Evolutionary conservation across 306 rosid genomes (phyloP).

Genomic region (Sphenostylis stenocarpa): DNA sequence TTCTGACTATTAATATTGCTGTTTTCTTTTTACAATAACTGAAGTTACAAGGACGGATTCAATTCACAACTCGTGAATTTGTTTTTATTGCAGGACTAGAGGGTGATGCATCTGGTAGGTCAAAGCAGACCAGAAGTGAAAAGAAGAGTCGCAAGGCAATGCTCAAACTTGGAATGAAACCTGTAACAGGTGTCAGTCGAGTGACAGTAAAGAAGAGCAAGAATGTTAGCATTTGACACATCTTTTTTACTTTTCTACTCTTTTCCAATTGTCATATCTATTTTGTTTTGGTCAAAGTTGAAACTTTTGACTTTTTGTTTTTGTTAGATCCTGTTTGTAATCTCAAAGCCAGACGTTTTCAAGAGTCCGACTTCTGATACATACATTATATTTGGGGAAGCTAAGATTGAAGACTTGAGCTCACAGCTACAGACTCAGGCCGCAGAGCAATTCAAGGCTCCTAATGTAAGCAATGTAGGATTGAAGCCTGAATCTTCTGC

Average conservation of each 20-base stretch:
- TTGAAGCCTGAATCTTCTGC: slow-evolving; percentile 67
- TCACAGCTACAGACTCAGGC: slow-evolving; percentile 89
- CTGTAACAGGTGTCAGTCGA: slow-evolving; percentile 78
- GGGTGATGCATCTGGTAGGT: slow-evolving; percentile 76
- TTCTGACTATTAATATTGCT: background rate
- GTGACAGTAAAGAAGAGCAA: slow-evolving; percentile 92
- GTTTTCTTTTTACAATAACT: background rate
- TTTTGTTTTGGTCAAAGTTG: background rate
- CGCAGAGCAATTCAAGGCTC: slow-evolving; percentile 93
- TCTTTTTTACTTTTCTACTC: background rate
- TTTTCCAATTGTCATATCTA: background rate
- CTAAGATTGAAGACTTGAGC: slow-evolving; percentile 88
- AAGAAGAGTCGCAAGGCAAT: slow-evolving; percentile 92
- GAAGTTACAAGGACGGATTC: background rate
- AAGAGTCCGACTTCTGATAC: slow-evolving; percentile 93
- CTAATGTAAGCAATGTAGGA: slow-evolving; percentile 59
- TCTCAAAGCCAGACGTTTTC: slow-evolving; percentile 88
- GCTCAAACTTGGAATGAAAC: slow-evolving; percentile 90
- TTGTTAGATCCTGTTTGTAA: slow-evolving; percentile 74
- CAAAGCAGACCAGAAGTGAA: slow-evolving; percentile 89
- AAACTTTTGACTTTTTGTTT: background rate
- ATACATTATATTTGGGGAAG: slow-evolving; percentile 84
- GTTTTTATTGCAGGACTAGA: slow-evolving; percentile 43
- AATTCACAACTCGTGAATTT: background rate
- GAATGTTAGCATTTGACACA: slow-evolving; percentile 53